A percentile compares a stretch with the other conserved stretches of the same genome.
phyloP scores from a whole-genome alignment of 2,329 filamentous ascomycete species.

The Cyphellophora europaea region DNA sequence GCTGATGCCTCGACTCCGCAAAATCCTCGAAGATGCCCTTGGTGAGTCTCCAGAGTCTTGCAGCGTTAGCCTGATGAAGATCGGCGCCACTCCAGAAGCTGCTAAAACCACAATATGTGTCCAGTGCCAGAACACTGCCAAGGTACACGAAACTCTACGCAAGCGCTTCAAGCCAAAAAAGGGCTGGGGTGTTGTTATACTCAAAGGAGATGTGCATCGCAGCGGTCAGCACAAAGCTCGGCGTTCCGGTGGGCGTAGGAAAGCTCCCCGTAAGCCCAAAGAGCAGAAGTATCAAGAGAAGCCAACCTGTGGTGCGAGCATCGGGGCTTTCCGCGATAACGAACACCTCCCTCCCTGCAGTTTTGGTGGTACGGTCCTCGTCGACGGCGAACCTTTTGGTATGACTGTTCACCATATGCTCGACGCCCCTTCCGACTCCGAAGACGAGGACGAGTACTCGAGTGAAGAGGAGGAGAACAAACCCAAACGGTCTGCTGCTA shows the following conservation, averaged over 20 bases:
- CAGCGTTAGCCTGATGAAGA: slow-evolving; percentile 51
- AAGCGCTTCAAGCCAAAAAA: slow-evolving; percentile 47
- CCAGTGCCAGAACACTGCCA: slow-evolving; percentile 43
- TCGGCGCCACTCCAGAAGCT: slow-evolving; percentile 47
- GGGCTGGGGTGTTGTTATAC: slow-evolving; percentile 51
- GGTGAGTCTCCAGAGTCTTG: slow-evolving; percentile 52
- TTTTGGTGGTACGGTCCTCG: slow-evolving; percentile 75
- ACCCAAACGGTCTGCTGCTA: slow-evolving; percentile 36
- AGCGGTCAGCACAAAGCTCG: slow-evolving; percentile 32
- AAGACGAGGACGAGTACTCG: slow-evolving; percentile 30
- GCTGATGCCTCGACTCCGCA: slow-evolving; percentile 48
- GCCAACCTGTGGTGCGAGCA: slow-evolving; percentile 80
- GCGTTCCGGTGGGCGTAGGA: slow-evolving; percentile 6
- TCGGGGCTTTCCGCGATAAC: slow-evolving; percentile 79
- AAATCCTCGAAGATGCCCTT: slow-evolving; percentile 49
- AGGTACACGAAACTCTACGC: slow-evolving; percentile 48
- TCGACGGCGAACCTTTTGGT: slow-evolving; percentile 77
- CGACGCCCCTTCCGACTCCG: slow-evolving; percentile 53
- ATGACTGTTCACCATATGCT: slow-evolving; percentile 98
- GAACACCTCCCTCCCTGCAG: slow-evolving; percentile 84
- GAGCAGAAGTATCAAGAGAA: slow-evolving; percentile 72
- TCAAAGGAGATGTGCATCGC: slow-evolving; percentile 47
- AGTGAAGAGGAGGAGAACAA: slow-evolving; percentile 25
- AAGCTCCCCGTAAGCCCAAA: slow-evolving; percentile 7
- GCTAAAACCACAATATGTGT: slow-evolving; percentile 55